A percentile compares a stretch with the other conserved stretches of the same genome.
These are phyloP conservation scores for Colletotrichum ledebouriae DNA, from an alignment of 2,329 filamentous ascomycete genomes.

Conservation along the genomic window DNA sequence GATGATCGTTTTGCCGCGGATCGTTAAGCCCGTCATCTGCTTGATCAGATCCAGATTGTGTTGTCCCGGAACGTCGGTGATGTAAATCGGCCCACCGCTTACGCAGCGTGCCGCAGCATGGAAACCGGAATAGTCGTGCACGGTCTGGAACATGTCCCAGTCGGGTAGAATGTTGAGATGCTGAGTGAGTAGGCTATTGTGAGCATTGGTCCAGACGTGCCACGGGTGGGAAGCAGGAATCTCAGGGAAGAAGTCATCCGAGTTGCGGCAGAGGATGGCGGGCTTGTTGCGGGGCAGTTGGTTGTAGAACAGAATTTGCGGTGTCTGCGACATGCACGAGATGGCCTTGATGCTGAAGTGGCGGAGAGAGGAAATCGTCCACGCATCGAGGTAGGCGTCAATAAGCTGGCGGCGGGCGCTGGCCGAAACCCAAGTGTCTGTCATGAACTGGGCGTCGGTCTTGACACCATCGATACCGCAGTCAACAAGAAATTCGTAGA, in stretches of 20 bases:
- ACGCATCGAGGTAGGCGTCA: conserved; percentile 85
- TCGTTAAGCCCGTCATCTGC: conserved; percentile 84
- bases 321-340: conserved; percentile 94
- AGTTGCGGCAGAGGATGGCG: conserved; percentile 83
- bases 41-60: conserved; percentile 82
- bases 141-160: conserved; percentile 79
- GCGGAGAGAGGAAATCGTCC: conserved; percentile 81
- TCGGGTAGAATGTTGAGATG: conserved; percentile 91
- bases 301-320: conserved; percentile 87
- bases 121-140: conserved; percentile 79
- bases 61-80: conserved; percentile 89
- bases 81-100: conserved; percentile 92
- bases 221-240: conserved; percentile 86
- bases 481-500: conserved; percentile 83
- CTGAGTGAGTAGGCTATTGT: conserved; percentile 86
- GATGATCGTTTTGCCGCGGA: conserved; percentile 80
- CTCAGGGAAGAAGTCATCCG: conserved; percentile 91
- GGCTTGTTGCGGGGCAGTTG: conserved; percentile 84
- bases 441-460: conserved; percentile 91
- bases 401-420: conserved; percentile 79
- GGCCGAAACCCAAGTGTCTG: conserved; percentile 81
- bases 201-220: conserved; percentile 95
- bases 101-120: conserved; percentile 93
- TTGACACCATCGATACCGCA: conserved; percentile 90
- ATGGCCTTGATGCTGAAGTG: conserved; percentile 85